Base-by-base conservation (phyloP, 306 rosid species). In the Herpetospermum pedunculosum region DNA sequence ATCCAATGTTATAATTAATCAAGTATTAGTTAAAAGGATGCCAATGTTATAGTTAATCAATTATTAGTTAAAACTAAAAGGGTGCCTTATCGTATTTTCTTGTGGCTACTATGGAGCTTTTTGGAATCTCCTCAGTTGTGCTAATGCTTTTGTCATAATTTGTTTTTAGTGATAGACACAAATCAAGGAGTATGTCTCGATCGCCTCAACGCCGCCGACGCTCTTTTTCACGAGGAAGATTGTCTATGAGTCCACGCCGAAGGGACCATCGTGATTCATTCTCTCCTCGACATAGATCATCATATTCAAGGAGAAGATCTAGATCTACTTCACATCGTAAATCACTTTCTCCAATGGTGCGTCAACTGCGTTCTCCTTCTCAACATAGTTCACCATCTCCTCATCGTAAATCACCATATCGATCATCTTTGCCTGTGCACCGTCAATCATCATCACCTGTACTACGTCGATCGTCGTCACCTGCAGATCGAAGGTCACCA, bases 121-220 rank as follows among this genome's bases (percentile, higher is more conserved):
- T 29, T 15, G 35, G 4, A 63, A 48, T 18, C 44, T 35, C 47
- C 50, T 21, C 23, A n/a, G 23, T 73, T 13, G 71, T 46, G 35
- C 62, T 70, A 23, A 70, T 70, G 64, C 38, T 73, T 37, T 23
- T 54, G 23, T 50, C 28, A 55, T 10, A 52, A 21, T 21, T 75
- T 68, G 4, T 58, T 34, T 77, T 76, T 62, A 79, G 89, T 79
- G 85, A 78, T 60, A 80, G 88, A 43, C 81, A 70, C 37, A 79
- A 75, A 76, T 83, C 96, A 52, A 87, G 83, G 70, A 91, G 96
- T 57, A 30, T 82, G 70, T 91, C 96, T 21, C 75, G 84, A 74
- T 89, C 96, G 48, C 90, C 90, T 11, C 77, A 68, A 73, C 86
- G 79, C 32, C 76, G 76, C 7, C 86, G 87, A 11, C 84, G 78